phyloP scores from a whole-genome alignment of 2,329 filamentous ascomycete species.

The Colletotrichum tanaceti region DNA sequence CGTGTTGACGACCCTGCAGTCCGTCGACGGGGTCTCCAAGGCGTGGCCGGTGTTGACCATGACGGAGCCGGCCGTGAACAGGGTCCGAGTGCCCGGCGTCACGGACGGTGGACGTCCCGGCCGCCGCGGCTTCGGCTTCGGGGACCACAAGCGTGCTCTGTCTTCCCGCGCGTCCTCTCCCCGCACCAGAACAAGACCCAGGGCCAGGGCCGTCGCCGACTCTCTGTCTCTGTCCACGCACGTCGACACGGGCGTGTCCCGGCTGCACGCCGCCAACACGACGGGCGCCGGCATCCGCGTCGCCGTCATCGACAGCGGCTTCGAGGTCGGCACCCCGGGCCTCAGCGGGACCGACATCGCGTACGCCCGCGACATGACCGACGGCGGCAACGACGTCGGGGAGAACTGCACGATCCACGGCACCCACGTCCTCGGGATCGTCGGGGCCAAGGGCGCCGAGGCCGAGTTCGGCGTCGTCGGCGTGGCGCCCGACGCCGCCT shows the following conservation, averaged over 20 bases:
- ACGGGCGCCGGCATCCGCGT: constrained; percentile 23
- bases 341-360: constrained; percentile 18
- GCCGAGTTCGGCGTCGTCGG: constrained; percentile 42
- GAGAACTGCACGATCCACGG: constrained; percentile 24
- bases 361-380: constrained; percentile 17
- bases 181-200: no score
- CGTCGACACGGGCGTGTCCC: constrained; percentile 42
- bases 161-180: neutral
- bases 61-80: neutral
- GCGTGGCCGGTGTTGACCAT: constrained; percentile 25
- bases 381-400: constrained; percentile 25
- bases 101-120: neutral
- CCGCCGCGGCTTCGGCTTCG: neutral
- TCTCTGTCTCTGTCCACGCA: constrained; percentile 43
- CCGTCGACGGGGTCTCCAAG: constrained; percentile 19
- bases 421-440: constrained; percentile 19
- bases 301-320: constrained; percentile 26
- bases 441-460: constrained; percentile 26
- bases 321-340: constrained; percentile 13
- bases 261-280: constrained; percentile 18
- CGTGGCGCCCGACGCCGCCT: constrained; percentile 44
- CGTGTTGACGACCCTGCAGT: constrained; percentile 1
- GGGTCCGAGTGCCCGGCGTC: neutral
- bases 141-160: neutral
- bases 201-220: neutral